phyloP scores from a whole-genome alignment of 345 rosid species.

The Tarenaya hassleriana region DNA sequence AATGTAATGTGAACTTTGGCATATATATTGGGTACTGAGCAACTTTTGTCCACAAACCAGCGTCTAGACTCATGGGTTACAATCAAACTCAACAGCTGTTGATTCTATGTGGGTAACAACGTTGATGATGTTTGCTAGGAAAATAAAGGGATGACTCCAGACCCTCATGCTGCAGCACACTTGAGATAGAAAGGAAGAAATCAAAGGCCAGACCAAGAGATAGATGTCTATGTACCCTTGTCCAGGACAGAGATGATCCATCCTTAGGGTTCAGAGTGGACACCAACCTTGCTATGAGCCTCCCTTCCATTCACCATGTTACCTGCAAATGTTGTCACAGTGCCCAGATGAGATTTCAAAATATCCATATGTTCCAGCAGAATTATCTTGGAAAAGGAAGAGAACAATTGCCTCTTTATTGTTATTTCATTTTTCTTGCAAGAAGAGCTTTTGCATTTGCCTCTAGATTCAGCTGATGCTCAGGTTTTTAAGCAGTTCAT shows the following conservation, averaged over 20 bases:
- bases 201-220: constrained; percentile 34
- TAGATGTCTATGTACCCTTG: constrained; percentile 37
- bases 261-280: constrained; percentile 36
- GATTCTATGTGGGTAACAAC: constrained; percentile 19
- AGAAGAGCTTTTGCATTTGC: constrained; percentile 35
- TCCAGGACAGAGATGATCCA: constrained; percentile 36
- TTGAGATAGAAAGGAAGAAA: constrained; percentile 19
- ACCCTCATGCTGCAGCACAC: constrained; percentile 31
- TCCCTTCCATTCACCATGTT: constrained; percentile 33
- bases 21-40: constrained; percentile 15
- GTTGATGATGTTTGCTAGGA: constrained; percentile 24
- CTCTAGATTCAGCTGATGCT: constrained; percentile 31
- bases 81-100: constrained; percentile 14
- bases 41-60: neutral
- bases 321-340: constrained; percentile 32
- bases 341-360: constrained; percentile 31
- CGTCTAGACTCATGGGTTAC: constrained; percentile 18
- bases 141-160: constrained; percentile 39
- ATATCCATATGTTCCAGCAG: neutral
- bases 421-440: constrained; percentile 14
- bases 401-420: constrained; percentile 6
- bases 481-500: constrained; percentile 30
- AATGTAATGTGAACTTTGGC: neutral
- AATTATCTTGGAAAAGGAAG: neutral
- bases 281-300: constrained; percentile 36